These are phyloP conservation scores for Coccomyxa sp. DNA, from an alignment of 139 green algal species.

Conservation along the genomic window DNA sequence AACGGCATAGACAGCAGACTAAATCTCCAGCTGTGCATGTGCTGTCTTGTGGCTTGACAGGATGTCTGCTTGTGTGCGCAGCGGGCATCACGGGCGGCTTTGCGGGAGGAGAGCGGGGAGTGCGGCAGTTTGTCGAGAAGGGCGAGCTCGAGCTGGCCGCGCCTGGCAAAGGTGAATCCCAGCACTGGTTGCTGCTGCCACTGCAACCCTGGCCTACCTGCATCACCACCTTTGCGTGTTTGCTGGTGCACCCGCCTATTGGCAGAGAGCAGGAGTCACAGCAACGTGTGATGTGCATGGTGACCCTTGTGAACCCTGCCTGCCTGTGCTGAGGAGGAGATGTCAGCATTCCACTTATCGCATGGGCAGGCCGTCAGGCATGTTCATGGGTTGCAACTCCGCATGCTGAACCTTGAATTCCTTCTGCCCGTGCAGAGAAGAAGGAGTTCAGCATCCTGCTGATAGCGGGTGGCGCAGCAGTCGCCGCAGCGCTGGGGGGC, in stretches of 20 bases:
- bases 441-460: slow-evolving; percentile 46
- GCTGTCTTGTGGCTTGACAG: not conserved
- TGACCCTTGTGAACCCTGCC: too few species aligned
- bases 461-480: slow-evolving; percentile 45
- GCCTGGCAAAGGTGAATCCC: not conserved
- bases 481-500: slow-evolving; percentile 42
- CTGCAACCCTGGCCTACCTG: not conserved
- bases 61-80: slow-evolving; percentile 17
- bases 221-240: not conserved
- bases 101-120: slow-evolving; percentile 74
- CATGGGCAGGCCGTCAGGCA: too few species aligned
- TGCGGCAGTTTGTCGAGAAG: slow-evolving; percentile 65
- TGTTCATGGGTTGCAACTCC: too few species aligned
- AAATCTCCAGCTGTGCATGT: not conserved
- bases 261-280: too few species aligned
- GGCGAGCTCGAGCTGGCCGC: slow-evolving; percentile 56
- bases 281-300: too few species aligned
- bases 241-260: slow-evolving; percentile 13
- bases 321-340: too few species aligned
- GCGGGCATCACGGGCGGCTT: slow-evolving; percentile 73
- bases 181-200: not conserved
- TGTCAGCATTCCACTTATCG: too few species aligned
- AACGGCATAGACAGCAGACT: not conserved
- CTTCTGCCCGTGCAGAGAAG: too few species aligned
- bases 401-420: too few species aligned